These are phyloP conservation scores for Juncus inflexus DNA, from an alignment of 176 grass and related monocot genomes.

Conservation along the genomic window DNA sequence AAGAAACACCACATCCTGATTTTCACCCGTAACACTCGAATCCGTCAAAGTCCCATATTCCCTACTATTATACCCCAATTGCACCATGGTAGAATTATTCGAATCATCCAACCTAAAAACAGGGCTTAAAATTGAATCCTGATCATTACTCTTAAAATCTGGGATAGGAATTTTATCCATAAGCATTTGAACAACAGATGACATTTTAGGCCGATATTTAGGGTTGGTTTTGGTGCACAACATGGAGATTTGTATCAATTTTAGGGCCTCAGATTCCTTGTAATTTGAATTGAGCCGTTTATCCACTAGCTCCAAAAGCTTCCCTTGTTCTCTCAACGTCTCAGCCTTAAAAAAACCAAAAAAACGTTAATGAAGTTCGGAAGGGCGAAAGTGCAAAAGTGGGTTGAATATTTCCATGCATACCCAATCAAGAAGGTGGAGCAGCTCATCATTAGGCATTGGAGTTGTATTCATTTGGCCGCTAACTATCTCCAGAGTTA, in stretches of 20 bases:
- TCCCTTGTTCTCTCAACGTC: slow-evolving; percentile 57
- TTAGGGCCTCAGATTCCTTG: slow-evolving; percentile 50
- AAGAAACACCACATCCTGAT: slow-evolving; percentile 32
- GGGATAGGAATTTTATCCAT: slow-evolving; percentile 40
- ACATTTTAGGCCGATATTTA: slow-evolving; percentile 60
- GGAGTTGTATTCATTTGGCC: slow-evolving; percentile 60
- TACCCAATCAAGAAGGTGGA: slow-evolving; percentile 94
- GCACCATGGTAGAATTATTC: slow-evolving; percentile 4
- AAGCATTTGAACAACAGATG: slow-evolving; percentile 68
- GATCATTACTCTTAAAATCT: slow-evolving; percentile 29
- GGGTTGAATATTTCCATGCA: not conserved
- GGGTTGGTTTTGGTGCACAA: slow-evolving; percentile 62
- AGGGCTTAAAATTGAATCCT: slow-evolving; percentile 25
- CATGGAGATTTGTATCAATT: slow-evolving; percentile 52
- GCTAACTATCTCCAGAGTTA: slow-evolving; percentile 69
- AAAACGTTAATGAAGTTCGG: not conserved
- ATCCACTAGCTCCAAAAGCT: slow-evolving; percentile 64
- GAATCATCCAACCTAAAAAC: not conserved
- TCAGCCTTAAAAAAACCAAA: slow-evolving; percentile 35
- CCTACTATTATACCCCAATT: slow-evolving; percentile 31
- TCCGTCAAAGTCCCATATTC: slow-evolving; percentile 29
- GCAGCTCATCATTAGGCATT: slow-evolving; percentile 49
- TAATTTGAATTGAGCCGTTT: slow-evolving; percentile 49
- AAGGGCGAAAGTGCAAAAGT: not conserved
- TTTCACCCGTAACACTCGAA: slow-evolving; percentile 34